These are phyloP conservation scores for Ceratobasidium sp. DNA, from an alignment of 1,284 basidiomycete genomes.

Conservation along the genomic window DNA sequence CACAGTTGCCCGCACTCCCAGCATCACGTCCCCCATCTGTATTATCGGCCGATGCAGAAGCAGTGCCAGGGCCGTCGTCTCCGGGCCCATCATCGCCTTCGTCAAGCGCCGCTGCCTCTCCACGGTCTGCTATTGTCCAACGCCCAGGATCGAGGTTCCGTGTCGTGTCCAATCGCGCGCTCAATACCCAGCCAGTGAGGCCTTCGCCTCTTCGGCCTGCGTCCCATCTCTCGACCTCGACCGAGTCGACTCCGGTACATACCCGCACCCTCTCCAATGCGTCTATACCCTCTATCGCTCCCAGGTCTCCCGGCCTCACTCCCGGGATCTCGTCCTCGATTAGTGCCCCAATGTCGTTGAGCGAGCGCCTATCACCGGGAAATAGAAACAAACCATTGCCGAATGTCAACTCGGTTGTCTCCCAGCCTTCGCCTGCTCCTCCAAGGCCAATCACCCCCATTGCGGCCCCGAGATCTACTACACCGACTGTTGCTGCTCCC, in stretches of 20 bases:
- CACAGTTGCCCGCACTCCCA: constrained; percentile 15
- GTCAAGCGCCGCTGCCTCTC: constrained; percentile 51
- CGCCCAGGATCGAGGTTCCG: constrained; percentile 43
- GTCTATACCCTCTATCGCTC: constrained; percentile 26
- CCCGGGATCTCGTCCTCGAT: constrained; percentile 29
- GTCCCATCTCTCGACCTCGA: constrained; percentile 2
- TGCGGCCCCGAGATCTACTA: neutral
- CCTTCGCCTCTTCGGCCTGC: constrained; percentile 25
- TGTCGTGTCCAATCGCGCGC: constrained; percentile 39
- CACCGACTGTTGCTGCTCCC: neutral
- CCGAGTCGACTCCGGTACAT: neutral
- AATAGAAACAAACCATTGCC: constrained; percentile 34
- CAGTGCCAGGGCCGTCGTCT: constrained; percentile 1
- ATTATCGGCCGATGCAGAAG: constrained; percentile 6
- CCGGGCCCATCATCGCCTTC: constrained; percentile 27
- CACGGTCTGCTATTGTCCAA: constrained; percentile 47
- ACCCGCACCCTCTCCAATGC: constrained; percentile 33
- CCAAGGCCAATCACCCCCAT: neutral
- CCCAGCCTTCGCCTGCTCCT: constrained; percentile 6
- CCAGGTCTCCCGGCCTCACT: constrained; percentile 23
- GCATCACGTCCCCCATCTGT: constrained; percentile 18
- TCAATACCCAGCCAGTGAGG: constrained; percentile 39
- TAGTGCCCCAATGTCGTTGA: constrained; percentile 24
- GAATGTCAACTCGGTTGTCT: neutral
- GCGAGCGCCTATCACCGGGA: constrained; percentile 30